Percentiles rank a stretch among this genome's conserved stretches.
Evolutionary conservation across 306 rosid species (phyloP).

Genomic region (Cotoneaster glaucophyllus): DNA sequence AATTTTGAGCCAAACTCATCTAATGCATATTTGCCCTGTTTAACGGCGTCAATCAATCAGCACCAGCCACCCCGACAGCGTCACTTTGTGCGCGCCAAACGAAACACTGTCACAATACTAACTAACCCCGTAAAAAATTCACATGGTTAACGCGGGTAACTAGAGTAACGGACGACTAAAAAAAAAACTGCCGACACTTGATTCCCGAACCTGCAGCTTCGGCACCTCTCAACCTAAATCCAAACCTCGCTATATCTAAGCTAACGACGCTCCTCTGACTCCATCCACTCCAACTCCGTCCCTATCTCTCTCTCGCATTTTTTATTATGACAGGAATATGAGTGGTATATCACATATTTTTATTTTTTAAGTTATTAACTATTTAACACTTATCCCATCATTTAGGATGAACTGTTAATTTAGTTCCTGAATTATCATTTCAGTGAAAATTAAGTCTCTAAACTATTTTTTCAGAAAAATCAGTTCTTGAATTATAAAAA

Average conservation of each 20-base stretch:
- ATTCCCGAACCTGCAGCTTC: slow-evolving; percentile 9
- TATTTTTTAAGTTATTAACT: no score
- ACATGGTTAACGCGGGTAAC: not conserved
- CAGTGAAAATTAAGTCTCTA: no score
- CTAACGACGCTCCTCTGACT: not conserved
- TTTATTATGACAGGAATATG: no score
- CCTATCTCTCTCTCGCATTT: not conserved
- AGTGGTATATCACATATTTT: fast-evolving
- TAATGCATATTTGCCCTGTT: no score
- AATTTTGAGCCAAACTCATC: no score
- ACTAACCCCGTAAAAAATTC: not conserved
- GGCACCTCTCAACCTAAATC: slow-evolving; percentile 5
- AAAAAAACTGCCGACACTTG: slow-evolving; percentile 25
- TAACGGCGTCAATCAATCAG: no score
- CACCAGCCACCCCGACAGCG: not conserved
- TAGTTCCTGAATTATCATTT: no score
- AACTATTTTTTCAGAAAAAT: no score
- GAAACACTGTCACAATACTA: not conserved
- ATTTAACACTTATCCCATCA: no score
- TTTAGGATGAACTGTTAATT: no score
- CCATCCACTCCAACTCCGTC: slow-evolving; percentile 7
- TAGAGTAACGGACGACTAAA: not conserved
- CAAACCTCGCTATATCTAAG: not conserved
- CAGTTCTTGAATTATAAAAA: no score
- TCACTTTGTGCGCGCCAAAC: not conserved